These are phyloP conservation scores for Hyphopichia burtonii DNA, from an alignment of 1,139 yeast species.

Conservation along the genomic window DNA sequence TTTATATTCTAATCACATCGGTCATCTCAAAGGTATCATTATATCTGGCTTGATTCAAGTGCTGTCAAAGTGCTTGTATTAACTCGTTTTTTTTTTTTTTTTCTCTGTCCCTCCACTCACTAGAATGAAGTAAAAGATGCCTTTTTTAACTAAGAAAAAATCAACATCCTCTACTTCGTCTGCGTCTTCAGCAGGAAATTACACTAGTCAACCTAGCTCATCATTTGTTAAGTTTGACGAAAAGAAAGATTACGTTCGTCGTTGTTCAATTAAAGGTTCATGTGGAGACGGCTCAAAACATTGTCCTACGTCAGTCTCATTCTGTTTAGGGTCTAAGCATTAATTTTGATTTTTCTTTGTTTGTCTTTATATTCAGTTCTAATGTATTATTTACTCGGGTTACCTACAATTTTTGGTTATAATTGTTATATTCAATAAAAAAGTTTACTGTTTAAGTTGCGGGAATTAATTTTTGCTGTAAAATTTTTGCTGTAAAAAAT, in stretches of 20 bases:
- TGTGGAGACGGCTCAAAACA: conserved; percentile 11
- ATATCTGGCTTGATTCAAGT: neutral
- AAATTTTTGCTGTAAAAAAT: no score
- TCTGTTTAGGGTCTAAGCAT: conserved; percentile 37
- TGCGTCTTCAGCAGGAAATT: conserved; percentile 7
- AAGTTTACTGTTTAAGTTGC: neutral
- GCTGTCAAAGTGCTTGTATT: neutral
- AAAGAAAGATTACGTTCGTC: conserved; percentile 43
- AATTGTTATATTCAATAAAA: neutral
- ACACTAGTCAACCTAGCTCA: conserved; percentile 1
- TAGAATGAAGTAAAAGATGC: conserved; percentile 7
- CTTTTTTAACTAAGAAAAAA: conserved; percentile 14
- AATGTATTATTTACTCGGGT: neutral
- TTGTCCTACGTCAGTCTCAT: conserved; percentile 34
- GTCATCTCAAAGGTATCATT: neutral
- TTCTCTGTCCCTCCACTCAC: no score
- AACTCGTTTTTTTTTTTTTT: no score
- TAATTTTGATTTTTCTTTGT: neutral
- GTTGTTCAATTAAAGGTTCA: conserved; percentile 34
- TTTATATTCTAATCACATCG: neutral
- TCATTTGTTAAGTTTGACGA: conserved; percentile 37
- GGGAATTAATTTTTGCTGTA: neutral
- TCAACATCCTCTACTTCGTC: conserved; percentile 10
- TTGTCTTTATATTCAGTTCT: neutral
- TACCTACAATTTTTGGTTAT: neutral